phyloP scores from a whole-genome alignment of 2,329 filamentous ascomycete genomes.

The Hymenoscyphus occultus region DNA sequence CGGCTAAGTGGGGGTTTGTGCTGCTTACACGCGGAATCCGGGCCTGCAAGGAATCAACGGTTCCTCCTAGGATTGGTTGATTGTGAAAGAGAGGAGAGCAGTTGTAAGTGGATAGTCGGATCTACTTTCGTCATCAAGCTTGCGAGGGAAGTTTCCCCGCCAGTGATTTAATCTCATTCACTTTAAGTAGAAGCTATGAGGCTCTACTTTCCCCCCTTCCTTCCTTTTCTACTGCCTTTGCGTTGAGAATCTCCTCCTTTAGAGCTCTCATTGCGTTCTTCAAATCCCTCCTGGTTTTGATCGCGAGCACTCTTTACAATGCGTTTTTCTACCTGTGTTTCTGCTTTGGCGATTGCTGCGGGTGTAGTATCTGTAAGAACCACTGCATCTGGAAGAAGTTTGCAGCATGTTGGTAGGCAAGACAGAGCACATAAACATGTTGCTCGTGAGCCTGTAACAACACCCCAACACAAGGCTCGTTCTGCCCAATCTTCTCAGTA shows the following conservation, averaged over 20 bases:
- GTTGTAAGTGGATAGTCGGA: neutral
- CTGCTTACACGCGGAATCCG: neutral
- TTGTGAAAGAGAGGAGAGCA: neutral
- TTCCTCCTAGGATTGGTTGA: neutral
- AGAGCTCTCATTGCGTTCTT: neutral
- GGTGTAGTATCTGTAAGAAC: conserved; percentile 21
- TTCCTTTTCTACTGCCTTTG: neutral
- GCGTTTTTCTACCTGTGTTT: conserved; percentile 26
- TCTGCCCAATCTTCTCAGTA: conserved; percentile 19
- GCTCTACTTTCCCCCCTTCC: neutral
- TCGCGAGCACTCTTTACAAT: conserved; percentile 16
- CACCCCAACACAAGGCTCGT: conserved; percentile 14
- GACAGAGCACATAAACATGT: conserved; percentile 20
- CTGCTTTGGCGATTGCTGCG: conserved; percentile 23
- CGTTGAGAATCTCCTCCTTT: neutral
- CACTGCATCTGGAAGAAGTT: conserved; percentile 24
- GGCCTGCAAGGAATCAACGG: neutral
- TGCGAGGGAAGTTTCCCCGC: neutral
- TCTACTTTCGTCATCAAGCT: neutral
- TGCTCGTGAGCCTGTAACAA: conserved; percentile 13
- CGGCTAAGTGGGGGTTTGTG: neutral
- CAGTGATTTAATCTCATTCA: neutral
- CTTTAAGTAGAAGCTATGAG: neutral
- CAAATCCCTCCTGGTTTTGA: neutral
- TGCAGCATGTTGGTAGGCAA: conserved; percentile 27